These are phyloP conservation scores for Apiotrichum domesticum DNA, from an alignment of 1,284 basidiomycete species.

Conservation along the genomic window DNA sequence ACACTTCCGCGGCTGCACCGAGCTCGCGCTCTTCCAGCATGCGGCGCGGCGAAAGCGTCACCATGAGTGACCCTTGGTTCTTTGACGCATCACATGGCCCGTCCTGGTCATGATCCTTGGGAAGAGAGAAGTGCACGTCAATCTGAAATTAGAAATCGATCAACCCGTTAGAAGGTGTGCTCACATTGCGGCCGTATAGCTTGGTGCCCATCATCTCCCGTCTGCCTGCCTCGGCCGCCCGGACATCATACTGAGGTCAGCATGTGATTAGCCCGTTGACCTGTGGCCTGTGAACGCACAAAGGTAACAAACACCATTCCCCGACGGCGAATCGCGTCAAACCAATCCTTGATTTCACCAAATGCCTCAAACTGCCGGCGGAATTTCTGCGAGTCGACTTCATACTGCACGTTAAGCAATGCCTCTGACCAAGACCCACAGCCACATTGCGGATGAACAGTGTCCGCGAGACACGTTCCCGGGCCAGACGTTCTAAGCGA, in stretches of 20 bases:
- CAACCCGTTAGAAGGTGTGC: conserved; percentile 33
- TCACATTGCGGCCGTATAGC: conserved; percentile 73
- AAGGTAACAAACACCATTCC: conserved; percentile 98
- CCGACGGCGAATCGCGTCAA: conserved; percentile 84
- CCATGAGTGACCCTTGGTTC: conserved; percentile 80
- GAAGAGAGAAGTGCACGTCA: conserved; percentile 95
- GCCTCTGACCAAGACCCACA: conserved; percentile 50
- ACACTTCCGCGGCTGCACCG: conserved; percentile 71
- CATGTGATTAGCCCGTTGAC: too few species aligned
- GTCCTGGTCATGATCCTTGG: conserved; percentile 71
- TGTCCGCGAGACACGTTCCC: conserved; percentile 84
- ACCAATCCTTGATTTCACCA: conserved; percentile 94
- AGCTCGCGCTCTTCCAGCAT: conserved; percentile 76
- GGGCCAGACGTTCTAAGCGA: conserved; percentile 15
- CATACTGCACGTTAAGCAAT: conserved; percentile 58
- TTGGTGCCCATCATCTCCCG: conserved; percentile 78
- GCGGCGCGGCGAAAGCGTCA: conserved; percentile 60
- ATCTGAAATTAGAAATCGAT: conserved; percentile 54
- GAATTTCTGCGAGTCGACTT: conserved; percentile 78
- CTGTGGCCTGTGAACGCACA: conserved; percentile 54
- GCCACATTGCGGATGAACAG: conserved; percentile 96
- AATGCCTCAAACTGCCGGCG: conserved; percentile 78
- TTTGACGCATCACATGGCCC: conserved; percentile 72
- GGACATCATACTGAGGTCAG: conserved; percentile 67
- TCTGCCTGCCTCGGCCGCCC: conserved; percentile 83